Evolutionary conservation across 140 eudicot genomes (phyloP).

Genomic region (Senecio squalidus): DNA sequence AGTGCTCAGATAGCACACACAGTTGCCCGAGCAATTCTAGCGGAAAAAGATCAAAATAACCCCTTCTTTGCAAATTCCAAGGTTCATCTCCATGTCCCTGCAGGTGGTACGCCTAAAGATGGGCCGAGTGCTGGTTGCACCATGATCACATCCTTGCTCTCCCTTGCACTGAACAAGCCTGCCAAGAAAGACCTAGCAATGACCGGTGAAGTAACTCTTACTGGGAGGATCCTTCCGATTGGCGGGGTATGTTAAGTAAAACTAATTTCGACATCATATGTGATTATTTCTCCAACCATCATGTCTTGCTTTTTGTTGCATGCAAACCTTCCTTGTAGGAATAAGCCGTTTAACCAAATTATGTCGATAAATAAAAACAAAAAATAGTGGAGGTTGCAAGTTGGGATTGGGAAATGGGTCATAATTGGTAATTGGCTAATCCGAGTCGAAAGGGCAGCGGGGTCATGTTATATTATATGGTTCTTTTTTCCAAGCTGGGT

Average conservation of each 20-base stretch:
- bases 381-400: too few species aligned
- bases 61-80: constrained; percentile 61
- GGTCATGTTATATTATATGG: too few species aligned
- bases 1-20: constrained; percentile 95
- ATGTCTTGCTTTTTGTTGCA: too few species aligned
- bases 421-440: too few species aligned
- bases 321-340: too few species aligned
- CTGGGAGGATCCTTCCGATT: constrained; percentile 89
- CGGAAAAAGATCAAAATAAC: constrained; percentile 44
- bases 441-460: too few species aligned
- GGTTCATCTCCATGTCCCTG: constrained; percentile 96
- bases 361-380: too few species aligned
- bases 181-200: constrained; percentile 76
- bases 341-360: too few species aligned
- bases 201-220: constrained; percentile 93
- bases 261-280: too few species aligned
- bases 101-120: constrained; percentile 97
- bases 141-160: constrained; percentile 80
- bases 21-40: constrained; percentile 61
- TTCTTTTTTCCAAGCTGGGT: too few species aligned
- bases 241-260: constrained; percentile 84
- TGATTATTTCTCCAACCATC: too few species aligned
- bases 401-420: too few species aligned
- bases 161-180: constrained; percentile 65
- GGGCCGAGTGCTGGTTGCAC: constrained; percentile 98